Percentiles rank a stretch among this genome's conserved stretches.
Evolutionary conservation across 768 basidiomycete species (phyloP).

Genomic region (Termitomyces sp.): DNA sequence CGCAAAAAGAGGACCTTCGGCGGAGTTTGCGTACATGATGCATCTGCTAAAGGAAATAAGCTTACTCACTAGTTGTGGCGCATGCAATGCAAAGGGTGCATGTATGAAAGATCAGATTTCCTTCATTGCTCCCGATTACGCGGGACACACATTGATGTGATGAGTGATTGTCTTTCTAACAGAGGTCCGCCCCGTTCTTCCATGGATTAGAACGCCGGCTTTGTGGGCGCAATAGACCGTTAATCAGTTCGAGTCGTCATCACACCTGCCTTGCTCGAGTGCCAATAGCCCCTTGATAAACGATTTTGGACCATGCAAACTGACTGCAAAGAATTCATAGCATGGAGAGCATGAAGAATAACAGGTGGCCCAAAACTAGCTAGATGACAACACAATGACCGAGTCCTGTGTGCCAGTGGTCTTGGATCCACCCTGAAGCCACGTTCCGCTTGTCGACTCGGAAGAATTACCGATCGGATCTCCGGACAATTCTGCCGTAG

Average conservation of each 20-base stretch:
- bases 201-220: background rate
- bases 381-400: background rate
- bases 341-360: no score
- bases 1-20: slow-evolving; percentile 14
- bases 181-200: background rate
- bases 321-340: background rate
- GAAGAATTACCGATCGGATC: background rate
- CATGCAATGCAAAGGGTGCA: slow-evolving; percentile 2
- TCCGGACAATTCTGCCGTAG: background rate
- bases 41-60: slow-evolving; percentile 16
- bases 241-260: background rate
- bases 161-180: background rate
- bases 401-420: background rate
- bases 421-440: background rate
- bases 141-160: background rate
- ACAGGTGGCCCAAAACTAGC: no score
- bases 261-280: background rate
- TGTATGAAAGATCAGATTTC: background rate
- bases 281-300: background rate
- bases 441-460: background rate
- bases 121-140: background rate
- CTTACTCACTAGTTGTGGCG: slow-evolving; percentile 15
- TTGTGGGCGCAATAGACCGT: background rate
- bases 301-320: background rate
- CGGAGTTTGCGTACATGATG: slow-evolving; percentile 18